Percentiles rank a stretch among this genome's conserved stretches.
phyloP scores from a whole-genome alignment of 2,329 filamentous ascomycete species.

The Trematosphaeria pertusa region DNA sequence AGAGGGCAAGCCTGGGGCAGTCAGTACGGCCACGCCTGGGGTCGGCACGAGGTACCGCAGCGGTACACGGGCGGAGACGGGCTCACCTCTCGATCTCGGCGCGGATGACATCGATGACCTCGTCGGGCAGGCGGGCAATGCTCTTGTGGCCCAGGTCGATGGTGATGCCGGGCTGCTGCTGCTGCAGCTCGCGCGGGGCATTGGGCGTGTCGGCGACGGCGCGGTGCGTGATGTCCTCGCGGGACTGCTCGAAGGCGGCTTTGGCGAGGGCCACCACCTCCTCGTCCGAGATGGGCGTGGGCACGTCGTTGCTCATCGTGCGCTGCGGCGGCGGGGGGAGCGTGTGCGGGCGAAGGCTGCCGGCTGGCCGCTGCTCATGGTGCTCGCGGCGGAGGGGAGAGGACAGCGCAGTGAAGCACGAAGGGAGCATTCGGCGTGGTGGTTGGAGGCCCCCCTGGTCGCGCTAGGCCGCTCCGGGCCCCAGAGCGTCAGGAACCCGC shows the following conservation, averaged over 20 bases:
- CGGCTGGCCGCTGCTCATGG: constrained; percentile 17
- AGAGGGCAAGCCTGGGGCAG: constrained; percentile 71
- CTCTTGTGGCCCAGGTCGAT: constrained; percentile 79
- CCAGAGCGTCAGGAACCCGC: constrained; percentile 11
- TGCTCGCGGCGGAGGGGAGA: constrained; percentile 1
- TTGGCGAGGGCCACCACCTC: constrained; percentile 71
- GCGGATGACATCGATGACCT: constrained; percentile 77
- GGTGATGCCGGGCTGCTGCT: constrained; percentile 71
- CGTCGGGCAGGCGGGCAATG: constrained; percentile 74
- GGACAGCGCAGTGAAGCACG: constrained; percentile 4
- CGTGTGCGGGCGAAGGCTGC: constrained; percentile 3
- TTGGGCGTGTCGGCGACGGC: constrained; percentile 64
- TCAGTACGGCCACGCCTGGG: too few species aligned
- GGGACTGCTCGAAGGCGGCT: constrained; percentile 71
- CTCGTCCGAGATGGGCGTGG: constrained; percentile 61
- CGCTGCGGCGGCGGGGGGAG: constrained; percentile 4
- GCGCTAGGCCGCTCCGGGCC: constrained; percentile 2
- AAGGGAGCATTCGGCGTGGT: not conserved
- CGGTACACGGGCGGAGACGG: not conserved
- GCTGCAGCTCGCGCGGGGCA: constrained; percentile 61
- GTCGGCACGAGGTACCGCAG: too few species aligned
- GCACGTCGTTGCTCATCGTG: constrained; percentile 48
- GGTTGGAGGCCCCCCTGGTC: constrained; percentile 10
- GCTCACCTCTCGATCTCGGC: constrained; percentile 73
- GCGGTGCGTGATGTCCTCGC: constrained; percentile 66